Conservation (phyloP, 805 yeast genomes). For the Metschnikowia chrysomelidarum region DNA sequence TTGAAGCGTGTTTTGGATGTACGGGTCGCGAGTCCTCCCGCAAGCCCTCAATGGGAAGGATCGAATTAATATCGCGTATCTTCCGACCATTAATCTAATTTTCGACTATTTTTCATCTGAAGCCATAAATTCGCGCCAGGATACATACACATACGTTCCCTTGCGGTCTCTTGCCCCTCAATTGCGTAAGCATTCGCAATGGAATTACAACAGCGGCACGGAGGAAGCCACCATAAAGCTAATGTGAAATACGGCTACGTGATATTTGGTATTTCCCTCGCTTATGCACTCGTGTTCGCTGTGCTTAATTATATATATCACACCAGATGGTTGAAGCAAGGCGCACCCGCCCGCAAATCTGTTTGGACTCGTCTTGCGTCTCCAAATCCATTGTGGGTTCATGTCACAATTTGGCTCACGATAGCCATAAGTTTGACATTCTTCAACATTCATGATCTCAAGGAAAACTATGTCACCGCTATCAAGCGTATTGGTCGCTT, state of each 20-base stretch:
- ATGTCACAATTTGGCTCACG: conserved; percentile 34
- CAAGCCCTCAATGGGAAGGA: too few relatives aligned
- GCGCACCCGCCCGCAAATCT: conserved; percentile 27
- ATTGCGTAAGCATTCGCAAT: too few relatives aligned
- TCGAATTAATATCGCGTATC: too few relatives aligned
- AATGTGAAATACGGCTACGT: conserved; percentile 63
- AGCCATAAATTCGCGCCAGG: too few relatives aligned
- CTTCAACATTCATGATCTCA: conserved; percentile 32
- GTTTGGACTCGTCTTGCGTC: conserved; percentile 26
- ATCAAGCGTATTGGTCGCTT: conserved; percentile 62
- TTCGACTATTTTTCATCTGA: too few relatives aligned
- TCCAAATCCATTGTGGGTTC: conserved; percentile 31
- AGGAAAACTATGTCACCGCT: conserved; percentile 32
- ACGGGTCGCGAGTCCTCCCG: too few relatives aligned
- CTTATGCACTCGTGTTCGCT: conserved; percentile 38
- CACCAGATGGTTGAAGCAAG: conserved; percentile 36
- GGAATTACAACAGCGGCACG: conserved; percentile 41
- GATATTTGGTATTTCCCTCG: conserved; percentile 40
- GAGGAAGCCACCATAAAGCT: conserved; percentile 47
- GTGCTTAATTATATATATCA: conserved; percentile 31
- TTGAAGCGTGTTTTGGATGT: too few relatives aligned
- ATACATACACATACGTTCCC: too few relatives aligned
- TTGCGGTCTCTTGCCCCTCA: too few relatives aligned
- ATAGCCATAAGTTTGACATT: conserved; percentile 29
- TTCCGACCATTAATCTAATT: too few relatives aligned